A percentile compares a stretch with the other conserved stretches of the same genome.
phyloP scores from a whole-genome alignment of 75 land plant genomes.

The Cryptomeria japonica region DNA sequence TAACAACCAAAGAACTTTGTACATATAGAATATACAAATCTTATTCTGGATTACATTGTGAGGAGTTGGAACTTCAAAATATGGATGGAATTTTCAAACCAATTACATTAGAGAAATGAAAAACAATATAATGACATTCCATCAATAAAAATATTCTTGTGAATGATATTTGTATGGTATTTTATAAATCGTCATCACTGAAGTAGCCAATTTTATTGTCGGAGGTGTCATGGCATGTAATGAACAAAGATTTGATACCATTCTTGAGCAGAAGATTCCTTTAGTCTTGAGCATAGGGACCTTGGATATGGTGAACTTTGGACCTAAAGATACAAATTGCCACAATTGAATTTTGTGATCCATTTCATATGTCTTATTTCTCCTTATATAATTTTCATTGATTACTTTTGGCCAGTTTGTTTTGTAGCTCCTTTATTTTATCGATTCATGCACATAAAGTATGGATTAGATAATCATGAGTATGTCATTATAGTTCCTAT shows the following conservation, averaged over 20 bases:
- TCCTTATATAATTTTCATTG: neutral
- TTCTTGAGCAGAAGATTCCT: constrained; percentile 72
- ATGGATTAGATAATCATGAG: neutral
- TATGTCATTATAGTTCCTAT: neutral
- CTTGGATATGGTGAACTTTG: constrained; percentile 99
- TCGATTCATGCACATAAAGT: neutral
- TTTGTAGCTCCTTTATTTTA: neutral
- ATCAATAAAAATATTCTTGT: neutral
- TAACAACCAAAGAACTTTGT: neutral
- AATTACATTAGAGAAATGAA: neutral
- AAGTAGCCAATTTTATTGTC: constrained; percentile 92
- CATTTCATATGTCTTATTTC: neutral
- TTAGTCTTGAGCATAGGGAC: constrained; percentile 90
- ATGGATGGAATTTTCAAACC: neutral
- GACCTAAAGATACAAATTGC: constrained; percentile 55
- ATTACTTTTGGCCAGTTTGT: neutral
- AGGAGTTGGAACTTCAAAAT: neutral
- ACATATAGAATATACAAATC: neutral
- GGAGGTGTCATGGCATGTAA: constrained; percentile 98
- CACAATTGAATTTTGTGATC: neutral
- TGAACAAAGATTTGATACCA: constrained; percentile 75
- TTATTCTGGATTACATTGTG: neutral
- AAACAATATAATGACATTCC: neutral
- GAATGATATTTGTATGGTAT: constrained; percentile 60
- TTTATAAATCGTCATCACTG: constrained; percentile 93